phyloP scores from a whole-genome alignment of 768 basidiomycete genomes.

The Pisolithus tinctorius region DNA sequence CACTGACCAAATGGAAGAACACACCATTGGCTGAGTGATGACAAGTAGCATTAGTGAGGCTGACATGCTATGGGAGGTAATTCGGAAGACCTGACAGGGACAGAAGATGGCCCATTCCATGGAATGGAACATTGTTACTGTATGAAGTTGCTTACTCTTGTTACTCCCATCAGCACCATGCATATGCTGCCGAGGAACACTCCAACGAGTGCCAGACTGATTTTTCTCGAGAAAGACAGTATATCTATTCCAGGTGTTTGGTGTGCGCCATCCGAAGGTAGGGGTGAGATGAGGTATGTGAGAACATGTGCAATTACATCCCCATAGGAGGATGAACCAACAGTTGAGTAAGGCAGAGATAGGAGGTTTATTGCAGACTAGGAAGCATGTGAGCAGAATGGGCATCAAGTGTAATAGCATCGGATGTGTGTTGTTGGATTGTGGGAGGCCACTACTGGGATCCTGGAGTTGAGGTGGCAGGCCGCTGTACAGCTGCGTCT shows the following conservation, averaged over 20 bases:
- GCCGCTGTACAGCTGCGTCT: slow-evolving; percentile 53
- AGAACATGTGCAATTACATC: slow-evolving; percentile 36
- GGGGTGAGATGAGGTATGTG: slow-evolving; percentile 33
- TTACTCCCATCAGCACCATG: no score
- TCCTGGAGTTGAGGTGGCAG: no score
- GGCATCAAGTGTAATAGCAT: slow-evolving; percentile 5
- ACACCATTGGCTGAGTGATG: slow-evolving; percentile 79
- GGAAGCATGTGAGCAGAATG: no score
- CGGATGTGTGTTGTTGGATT: slow-evolving; percentile 12
- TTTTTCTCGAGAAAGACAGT: slow-evolving; percentile 40
- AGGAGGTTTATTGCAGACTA: no score
- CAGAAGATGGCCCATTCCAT: neutral
- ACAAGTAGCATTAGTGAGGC: slow-evolving; percentile 72
- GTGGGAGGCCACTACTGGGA: slow-evolving; percentile 17
- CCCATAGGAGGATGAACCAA: slow-evolving; percentile 36
- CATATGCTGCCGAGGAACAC: no score
- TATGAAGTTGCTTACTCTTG: slow-evolving; percentile 17
- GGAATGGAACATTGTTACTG: neutral
- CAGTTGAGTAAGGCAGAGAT: slow-evolving; percentile 26
- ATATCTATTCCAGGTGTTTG: slow-evolving; percentile 27
- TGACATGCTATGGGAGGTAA: slow-evolving; percentile 62
- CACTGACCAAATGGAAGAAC: slow-evolving; percentile 5
- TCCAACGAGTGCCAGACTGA: no score
- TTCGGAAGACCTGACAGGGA: slow-evolving; percentile 44
- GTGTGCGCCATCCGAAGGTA: no score